Base-by-base conservation (phyloP, 805 yeast species). In the Saccharomycopsis sp. region DNA sequence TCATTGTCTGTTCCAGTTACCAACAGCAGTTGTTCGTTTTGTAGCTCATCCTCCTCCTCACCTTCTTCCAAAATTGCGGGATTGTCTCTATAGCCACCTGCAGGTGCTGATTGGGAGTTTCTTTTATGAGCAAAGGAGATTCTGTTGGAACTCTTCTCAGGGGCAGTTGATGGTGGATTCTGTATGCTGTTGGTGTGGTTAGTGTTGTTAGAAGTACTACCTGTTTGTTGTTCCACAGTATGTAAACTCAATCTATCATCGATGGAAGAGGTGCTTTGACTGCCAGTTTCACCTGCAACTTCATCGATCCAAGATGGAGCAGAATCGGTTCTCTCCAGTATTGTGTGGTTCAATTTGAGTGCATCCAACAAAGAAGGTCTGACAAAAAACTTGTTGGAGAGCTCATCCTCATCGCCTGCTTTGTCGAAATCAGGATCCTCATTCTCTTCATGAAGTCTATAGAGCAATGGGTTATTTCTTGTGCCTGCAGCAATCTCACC, bases 331-430 rank as follows among this genome's bases (percentile, higher is more conserved):
- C 22, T 26, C 6, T 3, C 17, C 8, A 10, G 5, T 18, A 15
- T 13, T 9, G 6, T 30, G 21, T 8, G 32, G 18, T 25, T 17
- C 30, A 67, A 52, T 35, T 61, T 63, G 5, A 64, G 43, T 1
- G 71, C 71, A 26, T 64, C 60, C 22, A 59, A 48, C 8, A 67
- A 36, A 1, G 70, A 64, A 10, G 67, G 57, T 23, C 68, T 50
- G 34, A 55, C 29, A 47, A 41, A 20, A 48, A 50, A 36, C 15
- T 19, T 31, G 15, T 15, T 35, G 2, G 13, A 33, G 9, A 5
- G 5, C 10, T 29, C 41, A 16, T 30, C 43, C 23, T 36, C 32
- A 17, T 30, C 37, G 6, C 22, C 34, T n/a, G n/a, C n/a, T 2
- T 32, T 31, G 8, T 18, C 38, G 10, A 21, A 29, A 20, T 5